Conservation (phyloP, 2,329 filamentous ascomycete species). For the Exophiala dermatitidis region DNA sequence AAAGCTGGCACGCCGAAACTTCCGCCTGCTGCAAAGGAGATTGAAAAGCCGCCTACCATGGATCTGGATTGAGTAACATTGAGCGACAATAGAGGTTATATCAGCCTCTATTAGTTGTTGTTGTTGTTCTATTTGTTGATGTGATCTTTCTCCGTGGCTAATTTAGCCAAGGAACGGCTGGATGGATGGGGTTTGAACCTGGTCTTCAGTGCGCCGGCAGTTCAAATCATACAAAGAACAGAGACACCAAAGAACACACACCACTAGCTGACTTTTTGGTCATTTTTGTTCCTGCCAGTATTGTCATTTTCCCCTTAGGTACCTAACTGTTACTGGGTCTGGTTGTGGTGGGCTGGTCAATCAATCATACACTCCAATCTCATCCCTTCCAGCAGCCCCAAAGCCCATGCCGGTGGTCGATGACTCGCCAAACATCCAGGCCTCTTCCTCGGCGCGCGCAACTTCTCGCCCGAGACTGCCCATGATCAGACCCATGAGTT, state of each 20-base stretch:
- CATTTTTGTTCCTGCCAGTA: too few species aligned
- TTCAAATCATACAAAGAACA: too few species aligned
- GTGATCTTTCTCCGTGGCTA: too few species aligned
- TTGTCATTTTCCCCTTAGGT: too few species aligned
- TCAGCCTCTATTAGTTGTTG: too few species aligned
- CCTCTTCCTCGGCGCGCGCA: constrained; percentile 67
- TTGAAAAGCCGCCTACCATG: constrained; percentile 34
- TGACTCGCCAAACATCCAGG: constrained; percentile 69
- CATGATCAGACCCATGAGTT: constrained; percentile 62
- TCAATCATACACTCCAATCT: constrained; percentile 41
- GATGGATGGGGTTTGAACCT: too few species aligned
- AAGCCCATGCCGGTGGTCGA: constrained; percentile 9
- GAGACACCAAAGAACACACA: too few species aligned
- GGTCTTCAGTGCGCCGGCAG: too few species aligned
- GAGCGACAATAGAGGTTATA: neutral
- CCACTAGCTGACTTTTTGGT: too few species aligned
- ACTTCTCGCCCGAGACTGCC: constrained; percentile 67
- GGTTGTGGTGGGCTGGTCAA: neutral
- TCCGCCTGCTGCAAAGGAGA: constrained; percentile 13
- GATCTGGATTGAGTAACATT: constrained; percentile 37
- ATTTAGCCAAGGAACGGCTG: too few species aligned
- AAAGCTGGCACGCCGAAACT: constrained; percentile 35
- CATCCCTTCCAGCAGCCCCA: constrained; percentile 5
- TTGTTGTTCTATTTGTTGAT: too few species aligned
- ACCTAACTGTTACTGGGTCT: too few species aligned